Evolutionary conservation across 2,329 filamentous ascomycete species (phyloP), one percentile per base, ranked within the genome.

Genomic region (Plenodomus biglobosus): DNA sequence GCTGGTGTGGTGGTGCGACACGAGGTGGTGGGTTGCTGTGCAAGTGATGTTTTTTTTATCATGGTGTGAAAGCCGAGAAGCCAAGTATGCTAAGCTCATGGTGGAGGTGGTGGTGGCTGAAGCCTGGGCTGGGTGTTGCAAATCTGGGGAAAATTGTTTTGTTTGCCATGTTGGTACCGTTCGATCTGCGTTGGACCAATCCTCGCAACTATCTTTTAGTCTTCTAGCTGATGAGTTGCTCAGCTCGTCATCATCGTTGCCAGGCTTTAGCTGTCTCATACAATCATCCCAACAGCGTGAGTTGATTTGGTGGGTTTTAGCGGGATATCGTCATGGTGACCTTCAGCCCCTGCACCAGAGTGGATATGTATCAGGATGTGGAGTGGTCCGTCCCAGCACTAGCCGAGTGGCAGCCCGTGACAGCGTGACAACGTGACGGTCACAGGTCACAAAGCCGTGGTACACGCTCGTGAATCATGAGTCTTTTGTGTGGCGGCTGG

Each of bases 51-150:
- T 24, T 37, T 40, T 19, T 32, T 6, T 32, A 8, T 32, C 13
- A 32, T 8, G 10, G 18, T 35, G 30, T 42, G 24, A 16, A 17
- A 41, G 30, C 40, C 11, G 15, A 40, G 34, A 38, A 36, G 27
- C 21, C 17, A 43, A 44, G 45, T 37, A n/a, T 40, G 45, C 45
- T 30, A 48, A 48, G 45, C 40, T 40, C 45, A 43, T 40, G 40
- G 10, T 48, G 36, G 40, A 37, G 40, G 40, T 40, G 40, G 10
- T 48, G 36, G 40, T 42, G 40, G 40, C 40, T 42, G 40, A 34
- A 32, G 19, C 27, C 34, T 42, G 16, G 19, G 4, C 40, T 18
- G 22, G 21, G 18, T 27, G 15, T 38, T 30, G 24, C 30, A 19
- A 3, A 27, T 27, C 27, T 32, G 27, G 27, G 11, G 27, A 32